Base-by-base conservation (phyloP, 257 asterid species). In the Ophiorrhiza pumila region DNA sequence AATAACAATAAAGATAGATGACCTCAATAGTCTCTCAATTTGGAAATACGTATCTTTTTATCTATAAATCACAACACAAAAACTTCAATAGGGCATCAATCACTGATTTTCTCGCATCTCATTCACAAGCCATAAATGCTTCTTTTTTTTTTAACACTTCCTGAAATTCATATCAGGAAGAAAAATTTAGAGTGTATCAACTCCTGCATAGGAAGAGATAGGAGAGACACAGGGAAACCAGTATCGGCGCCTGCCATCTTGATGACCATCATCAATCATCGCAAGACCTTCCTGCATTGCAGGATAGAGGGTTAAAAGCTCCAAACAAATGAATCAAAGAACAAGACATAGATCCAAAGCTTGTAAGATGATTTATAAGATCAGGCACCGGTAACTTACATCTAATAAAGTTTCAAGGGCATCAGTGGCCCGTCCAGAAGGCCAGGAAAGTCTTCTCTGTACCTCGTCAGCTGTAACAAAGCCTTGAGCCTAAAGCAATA, bases 211-310 rank as follows among this genome's bases (percentile, higher is more conserved):
- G 43, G 96, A 88, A 63, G 93, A 85, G 52, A 88, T 82, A 6
- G 92, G 83, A 25, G 95, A 91, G 67, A 84, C 78, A 50, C 93
- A 94, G 4, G 98, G 98, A 65, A 94, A 91, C 98, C 97, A 91
- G 80, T 94, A 94, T 45, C 96, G 85, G 6, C 93, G 87, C 68
- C 77, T 84, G 43, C 91, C 88, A 62, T 94, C 96, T 67, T 74
- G 82, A 79, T 88, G 91, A 50, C 98, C 98, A 76, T 92, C 92
- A 78, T 92, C 98, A 45, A 90, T 83, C 96, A 92, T 90, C 25
- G 97, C 95, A 76, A 92, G 95, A 37, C 97, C 95, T 78, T 84
- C 97, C 97, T 92, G 88, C 65, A 82, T 60, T 76, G 70, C 59
- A 56, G 78, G 59, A 45, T 62, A 65, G 50, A 65, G n/a, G 64